Percentiles rank a stretch among this genome's conserved stretches.
Evolutionary conservation across 2,329 filamentous ascomycete genomes (phyloP).

Genomic region (Hypoxylon sp.): DNA sequence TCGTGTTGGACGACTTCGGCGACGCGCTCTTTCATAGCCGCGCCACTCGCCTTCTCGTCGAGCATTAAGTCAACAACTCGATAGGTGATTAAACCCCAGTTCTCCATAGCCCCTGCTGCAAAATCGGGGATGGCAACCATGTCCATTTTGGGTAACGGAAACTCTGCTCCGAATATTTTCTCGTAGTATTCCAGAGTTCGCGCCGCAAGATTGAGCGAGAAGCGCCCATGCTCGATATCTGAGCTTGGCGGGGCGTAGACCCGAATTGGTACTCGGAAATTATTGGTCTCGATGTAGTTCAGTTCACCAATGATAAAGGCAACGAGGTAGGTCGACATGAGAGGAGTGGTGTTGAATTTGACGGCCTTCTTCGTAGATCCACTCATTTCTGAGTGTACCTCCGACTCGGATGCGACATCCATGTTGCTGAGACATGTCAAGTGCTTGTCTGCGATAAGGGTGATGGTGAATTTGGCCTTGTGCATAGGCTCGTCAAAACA

Average conservation of each 20-base stretch:
- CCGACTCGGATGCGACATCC: slow-evolving; percentile 87
- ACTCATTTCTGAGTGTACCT: slow-evolving; percentile 75
- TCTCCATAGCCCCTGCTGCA: slow-evolving; percentile 96
- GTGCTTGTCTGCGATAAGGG: slow-evolving; percentile 89
- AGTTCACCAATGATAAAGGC: slow-evolving; percentile 96
- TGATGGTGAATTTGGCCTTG: slow-evolving; percentile 93
- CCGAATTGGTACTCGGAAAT: slow-evolving; percentile 90
- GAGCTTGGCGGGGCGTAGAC: slow-evolving; percentile 95
- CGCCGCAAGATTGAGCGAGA: slow-evolving; percentile 90
- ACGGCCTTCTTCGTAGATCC: slow-evolving; percentile 83
- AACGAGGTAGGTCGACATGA: slow-evolving; percentile 96
- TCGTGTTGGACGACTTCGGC: slow-evolving; percentile 98
- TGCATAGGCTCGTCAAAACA: slow-evolving; percentile 97
- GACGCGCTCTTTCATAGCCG: slow-evolving; percentile 90
- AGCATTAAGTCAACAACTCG: slow-evolving; percentile 91
- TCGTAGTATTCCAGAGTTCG: slow-evolving; percentile 95
- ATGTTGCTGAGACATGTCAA: slow-evolving; percentile 97
- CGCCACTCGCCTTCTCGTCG: slow-evolving; percentile 92
- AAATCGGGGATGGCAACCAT: slow-evolving; percentile 98
- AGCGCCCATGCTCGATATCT: slow-evolving; percentile 90
- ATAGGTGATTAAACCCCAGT: slow-evolving; percentile 97
- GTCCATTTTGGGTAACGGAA: slow-evolving; percentile 94
- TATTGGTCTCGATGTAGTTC: slow-evolving; percentile 92
- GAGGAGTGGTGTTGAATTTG: slow-evolving; percentile 90
- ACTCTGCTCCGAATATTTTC: slow-evolving; percentile 89